These are phyloP conservation scores for Sporothrix dimorphospora DNA, from an alignment of 2,329 filamentous ascomycete genomes.

Conservation along the genomic window DNA sequence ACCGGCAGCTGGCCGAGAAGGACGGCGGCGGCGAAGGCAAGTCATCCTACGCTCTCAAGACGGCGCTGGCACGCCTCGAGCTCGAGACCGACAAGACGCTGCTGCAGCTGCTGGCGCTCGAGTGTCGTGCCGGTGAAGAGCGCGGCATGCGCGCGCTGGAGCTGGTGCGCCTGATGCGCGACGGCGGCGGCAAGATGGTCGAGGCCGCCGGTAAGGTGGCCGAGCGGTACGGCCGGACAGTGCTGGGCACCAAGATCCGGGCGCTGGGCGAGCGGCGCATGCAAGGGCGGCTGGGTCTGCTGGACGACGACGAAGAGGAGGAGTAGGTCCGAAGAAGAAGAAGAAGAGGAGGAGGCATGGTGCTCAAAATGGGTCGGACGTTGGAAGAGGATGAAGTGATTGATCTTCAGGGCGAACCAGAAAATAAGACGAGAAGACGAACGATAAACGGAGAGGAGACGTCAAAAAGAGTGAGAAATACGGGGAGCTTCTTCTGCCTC, in stretches of 20 bases:
- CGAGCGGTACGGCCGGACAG: slow-evolving; percentile 75
- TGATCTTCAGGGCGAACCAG: slow-evolving; percentile 10
- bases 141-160: slow-evolving; percentile 93
- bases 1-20: neutral
- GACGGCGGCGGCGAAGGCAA: slow-evolving; percentile 51
- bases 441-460: neutral
- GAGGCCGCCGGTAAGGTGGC: slow-evolving; percentile 91
- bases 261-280: slow-evolving; percentile 76
- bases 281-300: slow-evolving; percentile 27
- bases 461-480: neutral
- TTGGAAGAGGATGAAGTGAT: neutral
- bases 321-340: slow-evolving; percentile 42
- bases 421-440: slow-evolving; percentile 6
- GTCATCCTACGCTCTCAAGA: slow-evolving; percentile 66
- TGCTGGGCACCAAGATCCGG: slow-evolving; percentile 88
- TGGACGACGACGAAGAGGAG: slow-evolving; percentile 38
- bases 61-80: slow-evolving; percentile 70
- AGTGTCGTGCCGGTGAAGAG: slow-evolving; percentile 92
- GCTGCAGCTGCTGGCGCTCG: slow-evolving; percentile 82
- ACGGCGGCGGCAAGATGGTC: slow-evolving; percentile 84
- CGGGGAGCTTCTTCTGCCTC: neutral
- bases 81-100: slow-evolving; percentile 88
- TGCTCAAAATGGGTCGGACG: neutral
- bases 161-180: slow-evolving; percentile 82
- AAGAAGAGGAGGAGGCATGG: slow-evolving; percentile 38